These are phyloP conservation scores for Tagetes erecta DNA, from an alignment of 129 eudicot species.

Conservation along the genomic window DNA sequence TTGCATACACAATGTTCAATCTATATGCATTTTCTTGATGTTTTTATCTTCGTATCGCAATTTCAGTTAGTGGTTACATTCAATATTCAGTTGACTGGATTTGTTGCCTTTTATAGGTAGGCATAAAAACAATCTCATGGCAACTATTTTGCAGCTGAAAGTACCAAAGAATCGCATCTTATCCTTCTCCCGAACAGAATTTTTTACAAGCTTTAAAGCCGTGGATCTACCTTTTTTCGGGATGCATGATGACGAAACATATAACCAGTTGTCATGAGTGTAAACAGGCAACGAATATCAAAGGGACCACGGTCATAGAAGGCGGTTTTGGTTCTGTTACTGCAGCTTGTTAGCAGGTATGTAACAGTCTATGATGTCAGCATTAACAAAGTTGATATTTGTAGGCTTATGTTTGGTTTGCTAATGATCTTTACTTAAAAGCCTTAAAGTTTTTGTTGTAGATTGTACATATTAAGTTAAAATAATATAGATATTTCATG, in stretches of 20 bases:
- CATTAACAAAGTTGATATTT: not conserved
- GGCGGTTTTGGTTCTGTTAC: not conserved
- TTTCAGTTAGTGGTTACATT: not conserved
- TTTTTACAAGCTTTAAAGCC: not conserved
- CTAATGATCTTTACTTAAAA: not conserved
- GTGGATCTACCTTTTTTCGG: not conserved
- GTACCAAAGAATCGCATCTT: not conserved
- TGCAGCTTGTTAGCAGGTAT: conserved; percentile 3
- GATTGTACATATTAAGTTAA: not conserved
- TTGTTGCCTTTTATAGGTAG: not conserved
- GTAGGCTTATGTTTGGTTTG: not conserved
- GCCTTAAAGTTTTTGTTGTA: not conserved
- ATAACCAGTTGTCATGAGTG: not conserved
- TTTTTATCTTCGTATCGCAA: not conserved
- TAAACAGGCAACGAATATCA: not conserved
- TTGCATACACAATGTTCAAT: not conserved
- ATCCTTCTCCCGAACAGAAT: not conserved
- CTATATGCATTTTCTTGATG: not conserved
- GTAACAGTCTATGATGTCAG: conserved; percentile 5
- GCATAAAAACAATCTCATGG: not conserved
- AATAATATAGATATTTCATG: not conserved
- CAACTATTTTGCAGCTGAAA: not conserved
- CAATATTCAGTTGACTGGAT: not conserved
- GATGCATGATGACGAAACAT: not conserved
- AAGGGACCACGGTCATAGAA: not conserved